phyloP scores from a whole-genome alignment of 306 rosid genomes.

The Mucuna pruriens region DNA sequence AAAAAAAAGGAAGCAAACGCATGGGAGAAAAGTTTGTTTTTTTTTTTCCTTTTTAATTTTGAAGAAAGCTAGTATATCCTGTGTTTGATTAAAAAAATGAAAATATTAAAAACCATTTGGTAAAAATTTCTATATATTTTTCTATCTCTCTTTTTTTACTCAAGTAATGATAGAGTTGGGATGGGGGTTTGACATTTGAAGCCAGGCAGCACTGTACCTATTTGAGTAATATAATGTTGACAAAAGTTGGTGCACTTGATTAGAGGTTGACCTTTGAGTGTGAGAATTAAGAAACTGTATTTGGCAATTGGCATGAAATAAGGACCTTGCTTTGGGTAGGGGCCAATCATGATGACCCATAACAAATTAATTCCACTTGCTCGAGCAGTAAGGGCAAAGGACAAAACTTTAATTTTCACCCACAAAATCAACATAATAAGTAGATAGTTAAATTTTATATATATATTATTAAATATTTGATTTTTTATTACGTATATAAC shows the following conservation, averaged over 20 bases:
- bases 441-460: too few relatives aligned
- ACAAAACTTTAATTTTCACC: neutral
- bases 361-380: neutral
- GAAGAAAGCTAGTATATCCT: neutral
- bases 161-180: neutral
- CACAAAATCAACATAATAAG: too few relatives aligned
- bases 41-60: too few relatives aligned
- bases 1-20: neutral
- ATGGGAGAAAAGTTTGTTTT: neutral
- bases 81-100: neutral
- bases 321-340: neutral
- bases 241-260: conserved; percentile 1
- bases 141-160: neutral
- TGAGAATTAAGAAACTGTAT: neutral
- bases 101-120: too few relatives aligned
- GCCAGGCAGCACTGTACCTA: neutral
- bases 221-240: neutral
- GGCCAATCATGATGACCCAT: neutral
- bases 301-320: neutral
- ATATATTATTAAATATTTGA: too few relatives aligned
- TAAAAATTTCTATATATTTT: too few relatives aligned
- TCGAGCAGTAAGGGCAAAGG: neutral
- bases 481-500: too few relatives aligned
- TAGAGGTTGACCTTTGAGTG: neutral
- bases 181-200: conserved; percentile 6